Evolutionary conservation across 2,329 filamentous ascomycete genomes (phyloP).

Genomic region (Botrytis sinoallii): DNA sequence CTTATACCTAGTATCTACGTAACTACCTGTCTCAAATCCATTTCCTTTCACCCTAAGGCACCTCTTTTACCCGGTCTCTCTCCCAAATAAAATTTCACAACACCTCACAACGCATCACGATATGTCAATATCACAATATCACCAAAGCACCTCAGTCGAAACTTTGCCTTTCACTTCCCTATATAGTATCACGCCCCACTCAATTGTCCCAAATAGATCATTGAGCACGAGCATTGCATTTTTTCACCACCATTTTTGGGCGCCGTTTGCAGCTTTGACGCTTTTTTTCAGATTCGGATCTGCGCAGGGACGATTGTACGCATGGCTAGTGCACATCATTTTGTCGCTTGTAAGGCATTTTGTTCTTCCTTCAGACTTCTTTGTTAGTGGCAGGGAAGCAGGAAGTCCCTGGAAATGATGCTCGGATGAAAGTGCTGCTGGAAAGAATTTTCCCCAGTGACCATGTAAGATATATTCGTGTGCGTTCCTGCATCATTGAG

Average conservation of each 20-base stretch:
- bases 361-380: not conserved
- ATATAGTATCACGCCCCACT: not conserved
- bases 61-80: not conserved
- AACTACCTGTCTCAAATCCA: not conserved
- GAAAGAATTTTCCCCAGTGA: not conserved
- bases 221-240: not conserved
- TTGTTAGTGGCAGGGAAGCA: not conserved
- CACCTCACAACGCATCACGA: not conserved
- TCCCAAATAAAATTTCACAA: not conserved
- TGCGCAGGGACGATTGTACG: not conserved
- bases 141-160: not conserved
- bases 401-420: not conserved
- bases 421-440: not conserved
- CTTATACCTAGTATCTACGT: not conserved
- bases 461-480: not conserved
- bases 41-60: not conserved
- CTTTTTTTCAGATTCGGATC: not conserved
- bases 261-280: slow-evolving; percentile 4
- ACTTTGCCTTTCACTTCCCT: not conserved
- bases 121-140: not conserved
- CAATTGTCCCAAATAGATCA: not conserved
- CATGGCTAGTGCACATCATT: not conserved
- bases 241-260: not conserved
- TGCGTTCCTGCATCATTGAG: not conserved
- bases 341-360: not conserved